These are phyloP conservation scores for Dactylellina leptospora DNA, from an alignment of 2,329 filamentous ascomycete species.

Conservation along the genomic window DNA sequence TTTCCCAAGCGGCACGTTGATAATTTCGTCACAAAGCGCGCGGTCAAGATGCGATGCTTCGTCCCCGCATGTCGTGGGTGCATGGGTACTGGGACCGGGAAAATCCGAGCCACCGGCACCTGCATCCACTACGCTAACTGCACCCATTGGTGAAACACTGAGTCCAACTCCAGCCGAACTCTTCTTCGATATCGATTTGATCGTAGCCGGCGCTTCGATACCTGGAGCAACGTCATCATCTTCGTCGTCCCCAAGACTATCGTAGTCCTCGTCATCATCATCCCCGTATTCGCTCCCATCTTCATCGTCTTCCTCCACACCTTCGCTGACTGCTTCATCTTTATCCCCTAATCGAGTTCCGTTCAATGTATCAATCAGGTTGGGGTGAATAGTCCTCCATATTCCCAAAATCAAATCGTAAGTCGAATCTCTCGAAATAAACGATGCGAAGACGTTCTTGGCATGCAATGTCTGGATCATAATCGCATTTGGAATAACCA, in stretches of 20 bases:
- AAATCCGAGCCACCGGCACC: conserved; percentile 70
- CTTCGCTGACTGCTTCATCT: conserved; percentile 68
- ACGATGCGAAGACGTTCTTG: conserved; percentile 93
- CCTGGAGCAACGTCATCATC: conserved; percentile 68
- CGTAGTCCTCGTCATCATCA: conserved; percentile 69
- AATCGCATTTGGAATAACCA: conserved; percentile 96
- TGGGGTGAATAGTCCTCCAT: conserved; percentile 96
- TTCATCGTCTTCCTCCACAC: conserved; percentile 74
- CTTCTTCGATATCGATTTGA: conserved; percentile 73
- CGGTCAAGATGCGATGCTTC: conserved; percentile 76
- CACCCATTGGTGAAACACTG: conserved; percentile 59
- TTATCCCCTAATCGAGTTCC: conserved; percentile 79
- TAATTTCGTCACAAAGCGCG: conserved; percentile 81
- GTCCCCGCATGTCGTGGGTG: conserved; percentile 86
- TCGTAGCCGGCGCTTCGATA: conserved; percentile 59
- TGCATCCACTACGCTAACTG: conserved; percentile 59
- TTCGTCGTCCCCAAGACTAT: conserved; percentile 63
- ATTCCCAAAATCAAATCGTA: conserved; percentile 98
- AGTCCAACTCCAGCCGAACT: conserved; percentile 67
- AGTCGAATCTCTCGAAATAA: conserved; percentile 91
- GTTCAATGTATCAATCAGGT: conserved; percentile 72
- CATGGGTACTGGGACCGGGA: conserved; percentile 82
- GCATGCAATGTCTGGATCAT: conserved; percentile 96
- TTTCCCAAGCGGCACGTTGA: conserved; percentile 88
- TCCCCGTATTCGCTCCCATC: conserved; percentile 68